phyloP scores from a whole-genome alignment of 352 stramenopile genomes.

The Phytopythium aichiense region DNA sequence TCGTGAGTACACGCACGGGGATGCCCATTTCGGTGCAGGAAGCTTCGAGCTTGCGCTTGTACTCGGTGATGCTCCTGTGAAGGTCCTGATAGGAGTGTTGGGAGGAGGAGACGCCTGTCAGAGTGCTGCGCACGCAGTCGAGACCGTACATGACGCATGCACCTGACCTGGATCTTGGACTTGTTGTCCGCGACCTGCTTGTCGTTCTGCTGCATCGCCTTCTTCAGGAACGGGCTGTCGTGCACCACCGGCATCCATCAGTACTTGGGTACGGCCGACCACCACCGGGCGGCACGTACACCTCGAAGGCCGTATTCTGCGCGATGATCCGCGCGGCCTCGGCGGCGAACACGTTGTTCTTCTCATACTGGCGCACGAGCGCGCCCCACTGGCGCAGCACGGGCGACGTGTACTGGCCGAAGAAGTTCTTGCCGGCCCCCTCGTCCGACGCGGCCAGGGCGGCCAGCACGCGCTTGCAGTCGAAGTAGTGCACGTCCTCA shows the following conservation, averaged over 20 bases:
- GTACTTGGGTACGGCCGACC: no score
- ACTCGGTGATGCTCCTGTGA: conserved; percentile 65
- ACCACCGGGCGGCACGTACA: conserved; percentile 23
- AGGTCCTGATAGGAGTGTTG: conserved; percentile 35
- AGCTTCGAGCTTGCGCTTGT: conserved; percentile 59
- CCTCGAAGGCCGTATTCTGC: conserved; percentile 76
- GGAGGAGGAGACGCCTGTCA: not conserved
- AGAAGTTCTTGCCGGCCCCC: conserved; percentile 63
- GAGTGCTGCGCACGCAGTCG: no score
- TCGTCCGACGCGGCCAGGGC: conserved; percentile 62
- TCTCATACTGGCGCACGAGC: conserved; percentile 70
- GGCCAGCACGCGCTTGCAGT: conserved; percentile 66
- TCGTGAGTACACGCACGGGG: conserved; percentile 16
- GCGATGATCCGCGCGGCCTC: conserved; percentile 68
- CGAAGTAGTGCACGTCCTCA: conserved; percentile 70
- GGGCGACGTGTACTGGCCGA: conserved; percentile 76
- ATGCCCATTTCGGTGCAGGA: conserved; percentile 65
- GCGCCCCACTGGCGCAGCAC: conserved; percentile 68
- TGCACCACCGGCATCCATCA: conserved; percentile 2
- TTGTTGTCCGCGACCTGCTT: conserved; percentile 81
- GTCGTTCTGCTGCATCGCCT: conserved; percentile 74
- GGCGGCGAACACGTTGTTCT: conserved; percentile 72
- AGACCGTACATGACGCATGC: not conserved
- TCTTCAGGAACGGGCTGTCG: conserved; percentile 66
- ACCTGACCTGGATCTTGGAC: conserved; percentile 55